phyloP scores from a whole-genome alignment of 129 eudicot genomes.

The Mikania micrantha region DNA sequence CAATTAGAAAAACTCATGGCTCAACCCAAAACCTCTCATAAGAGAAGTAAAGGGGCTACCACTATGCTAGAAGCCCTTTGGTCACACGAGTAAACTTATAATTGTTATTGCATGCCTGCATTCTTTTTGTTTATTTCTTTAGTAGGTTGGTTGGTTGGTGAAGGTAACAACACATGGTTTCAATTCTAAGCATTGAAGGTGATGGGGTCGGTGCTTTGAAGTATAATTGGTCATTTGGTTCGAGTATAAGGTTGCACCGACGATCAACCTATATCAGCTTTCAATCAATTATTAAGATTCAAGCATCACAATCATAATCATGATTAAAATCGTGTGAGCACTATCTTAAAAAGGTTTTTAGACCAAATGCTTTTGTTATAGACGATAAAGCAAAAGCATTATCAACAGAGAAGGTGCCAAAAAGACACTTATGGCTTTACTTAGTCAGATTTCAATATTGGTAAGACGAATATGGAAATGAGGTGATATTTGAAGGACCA shows the following conservation, averaged over 20 bases:
- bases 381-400: constrained; percentile 20
- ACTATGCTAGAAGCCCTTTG: too few relatives aligned
- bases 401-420: constrained; percentile 3
- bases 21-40: too few relatives aligned
- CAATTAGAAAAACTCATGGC: too few relatives aligned
- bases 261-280: constrained; percentile 9
- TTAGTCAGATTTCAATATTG: constrained; percentile 3
- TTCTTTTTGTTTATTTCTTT: constrained; percentile 3
- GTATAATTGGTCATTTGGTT: neutral
- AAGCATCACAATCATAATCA: neutral
- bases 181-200: neutral
- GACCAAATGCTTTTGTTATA: neutral
- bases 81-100: neutral
- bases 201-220: constrained; percentile 19
- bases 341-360: neutral
- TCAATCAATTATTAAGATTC: constrained; percentile 16
- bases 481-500: constrained; percentile 3
- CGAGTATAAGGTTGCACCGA: constrained; percentile 15
- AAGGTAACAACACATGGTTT: neutral
- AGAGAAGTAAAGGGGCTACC: too few relatives aligned
- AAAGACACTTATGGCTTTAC: constrained; percentile 12
- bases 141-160: neutral
- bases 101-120: neutral
- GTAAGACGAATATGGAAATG: neutral
- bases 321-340: neutral